Base-by-base conservation (phyloP, 805 yeast genomes). In the Huiozyma sinensis region DNA sequence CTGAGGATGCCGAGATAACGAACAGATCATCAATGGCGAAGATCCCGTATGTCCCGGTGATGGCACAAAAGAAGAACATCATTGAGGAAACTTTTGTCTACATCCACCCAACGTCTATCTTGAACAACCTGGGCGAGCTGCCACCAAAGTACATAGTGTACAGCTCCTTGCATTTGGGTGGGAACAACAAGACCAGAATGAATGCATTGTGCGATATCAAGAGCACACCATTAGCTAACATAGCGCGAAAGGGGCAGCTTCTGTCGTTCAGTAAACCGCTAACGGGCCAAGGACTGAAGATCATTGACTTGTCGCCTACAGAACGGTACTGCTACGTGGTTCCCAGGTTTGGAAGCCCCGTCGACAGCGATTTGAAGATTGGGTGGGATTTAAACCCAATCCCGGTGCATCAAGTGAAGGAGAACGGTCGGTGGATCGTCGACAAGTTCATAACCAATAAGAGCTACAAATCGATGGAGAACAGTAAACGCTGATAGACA, bases 371-470 rank as follows among this genome's bases (percentile, higher is more conserved):
- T 17, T 32, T 61, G 28, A 84, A 86, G 24, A 70, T 82, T 28
- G 95, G 95, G 7, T 90, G 96, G 95, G 96, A 90, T 54, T 64
- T 90, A 42, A 95, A 92, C 6, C 83, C 80, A 3, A 68, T 81
- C 28, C 81, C 86, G 58, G 92, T 88, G 2, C 68, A 68, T 1
- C 96, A 90, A 59, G 71, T 68, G 47, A 84, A 81, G 56, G 61
- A 68, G 6, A 64, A 72, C 33, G 92, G 94, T 0, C 68, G 67
- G 29, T 90, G 97, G 97, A 46, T 56, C 27, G 69, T 66, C 39
- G 64, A 56, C 33, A 63, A 56, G 47, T 58, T 62, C 27, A 51
- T 62, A 8, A 57, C 62, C 0, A 55, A 54, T 34, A 61, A 57
- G 30, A 53, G 47, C 28, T 59, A 54, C 44, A 55, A 53, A 39